Evolutionary conservation across 2,329 filamentous ascomycete genomes (phyloP), one percentile per base, ranked within the genome.

Genomic region (Hymenoscyphus fructigenus): DNA sequence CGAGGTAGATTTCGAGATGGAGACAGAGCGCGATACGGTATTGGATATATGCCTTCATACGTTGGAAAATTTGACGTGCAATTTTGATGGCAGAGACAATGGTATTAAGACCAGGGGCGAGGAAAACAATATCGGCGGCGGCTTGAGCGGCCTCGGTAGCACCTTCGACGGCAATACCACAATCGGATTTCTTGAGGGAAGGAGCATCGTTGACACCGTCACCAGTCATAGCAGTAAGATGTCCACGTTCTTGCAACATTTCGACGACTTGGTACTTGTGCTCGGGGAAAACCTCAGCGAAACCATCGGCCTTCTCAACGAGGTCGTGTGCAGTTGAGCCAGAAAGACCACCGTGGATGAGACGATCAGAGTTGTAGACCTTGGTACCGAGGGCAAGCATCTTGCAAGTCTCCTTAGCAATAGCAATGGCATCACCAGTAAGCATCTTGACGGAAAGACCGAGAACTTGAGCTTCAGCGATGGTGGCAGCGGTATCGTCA

Each of bases 191-290:
- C 84, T 96, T 96, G 77, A 96, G 83, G 20, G 92, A 96, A 68
- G 92, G 91, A 74, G 92, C 92, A 78, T 96, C 92, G 83, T 96
- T 96, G 82, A 96, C 92, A 86, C 92, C 92, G 73, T 96, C 93
- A 85, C 92, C 92, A 81, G 92, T 96, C 92, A 96, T 96, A 78
- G 92, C 93, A 80, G 96, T 92, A 59, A 96, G 87, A 81, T 96
- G 93, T 71, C 92, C 92, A 87, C 92, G 91, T 83, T 94, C 91
- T 82, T 96, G 92, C 65, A 96, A 86, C 76, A 96, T 96, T 81
- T 96, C 92, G 74, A 96, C 92, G 79, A 95, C 91, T 70, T 92
- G 91, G 83, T 93, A 96, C 85, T 96, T 96, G 86, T 96, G 92
- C 82, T 96, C 91, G 74, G 92, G 92, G 85, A 94, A 96, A 68